Conservation (phyloP, 2,329 filamentous ascomycete genomes). For the Penicillium sp. region DNA sequence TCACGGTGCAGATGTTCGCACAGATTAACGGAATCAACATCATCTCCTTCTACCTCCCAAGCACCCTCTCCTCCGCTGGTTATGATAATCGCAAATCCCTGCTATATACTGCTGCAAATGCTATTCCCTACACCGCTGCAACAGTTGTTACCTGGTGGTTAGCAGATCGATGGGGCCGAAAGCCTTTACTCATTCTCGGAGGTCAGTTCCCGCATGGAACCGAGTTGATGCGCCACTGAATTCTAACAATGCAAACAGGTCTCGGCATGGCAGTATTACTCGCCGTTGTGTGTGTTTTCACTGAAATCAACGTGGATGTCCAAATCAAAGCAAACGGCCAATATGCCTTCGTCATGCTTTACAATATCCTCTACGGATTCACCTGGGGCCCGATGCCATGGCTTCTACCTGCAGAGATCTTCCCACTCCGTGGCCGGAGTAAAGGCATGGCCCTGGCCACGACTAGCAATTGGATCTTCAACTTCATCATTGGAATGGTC, state of each 20-base stretch:
- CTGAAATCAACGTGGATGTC: slow-evolving; percentile 29
- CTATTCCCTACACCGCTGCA: slow-evolving; percentile 43
- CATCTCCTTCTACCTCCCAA: slow-evolving; percentile 46
- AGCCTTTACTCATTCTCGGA: slow-evolving; percentile 34
- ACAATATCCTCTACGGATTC: slow-evolving; percentile 41
- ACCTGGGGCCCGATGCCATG: slow-evolving; percentile 45
- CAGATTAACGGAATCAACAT: slow-evolving; percentile 47
- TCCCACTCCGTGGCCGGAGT: slow-evolving; percentile 39
- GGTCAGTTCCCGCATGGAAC: slow-evolving; percentile 7
- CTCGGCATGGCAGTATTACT: slow-evolving; percentile 38
- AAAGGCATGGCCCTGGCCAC: slow-evolving; percentile 45
- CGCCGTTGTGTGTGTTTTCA: slow-evolving; percentile 42
- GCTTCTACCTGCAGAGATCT: slow-evolving; percentile 33
- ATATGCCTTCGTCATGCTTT: slow-evolving; percentile 43
- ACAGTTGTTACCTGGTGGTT: slow-evolving; percentile 44
- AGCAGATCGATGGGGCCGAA: slow-evolving; percentile 43
- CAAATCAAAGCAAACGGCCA: slow-evolving; percentile 38
- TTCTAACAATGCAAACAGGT: slow-evolving; percentile 15
- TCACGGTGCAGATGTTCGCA: slow-evolving; percentile 45
- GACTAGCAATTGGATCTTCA: slow-evolving; percentile 48
- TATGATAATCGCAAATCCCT: slow-evolving; percentile 41
- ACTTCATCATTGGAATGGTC: slow-evolving; percentile 40
- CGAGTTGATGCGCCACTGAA: neutral
- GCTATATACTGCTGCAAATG: slow-evolving; percentile 44
- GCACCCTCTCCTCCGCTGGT: slow-evolving; percentile 37